phyloP scores from a whole-genome alignment of 768 basidiomycete genomes.

The Phaffia tasmanica region DNA sequence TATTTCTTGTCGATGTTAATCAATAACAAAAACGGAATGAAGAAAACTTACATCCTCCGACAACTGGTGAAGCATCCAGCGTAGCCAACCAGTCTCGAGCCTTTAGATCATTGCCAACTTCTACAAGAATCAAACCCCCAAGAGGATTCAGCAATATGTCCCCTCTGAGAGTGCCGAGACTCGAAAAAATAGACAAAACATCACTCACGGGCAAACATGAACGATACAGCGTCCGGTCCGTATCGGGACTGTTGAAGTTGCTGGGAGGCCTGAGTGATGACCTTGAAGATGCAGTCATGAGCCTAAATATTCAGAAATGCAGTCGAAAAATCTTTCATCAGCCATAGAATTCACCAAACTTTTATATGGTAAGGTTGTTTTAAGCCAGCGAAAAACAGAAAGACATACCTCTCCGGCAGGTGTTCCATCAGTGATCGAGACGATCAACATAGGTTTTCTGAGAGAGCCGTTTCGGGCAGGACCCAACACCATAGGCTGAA shows the following conservation, averaged over 20 bases:
- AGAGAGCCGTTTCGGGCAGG: slow-evolving; percentile 36
- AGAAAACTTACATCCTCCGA: slow-evolving; percentile 13
- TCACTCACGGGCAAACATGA: slow-evolving; percentile 27
- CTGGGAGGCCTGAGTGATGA: slow-evolving; percentile 33
- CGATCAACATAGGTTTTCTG: slow-evolving; percentile 40
- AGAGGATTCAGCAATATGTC: not conserved
- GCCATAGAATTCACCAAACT: not conserved
- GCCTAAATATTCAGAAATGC: slow-evolving; percentile 8
- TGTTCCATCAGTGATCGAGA: slow-evolving; percentile 33
- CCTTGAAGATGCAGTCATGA: slow-evolving; percentile 31
- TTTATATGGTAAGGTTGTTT: not conserved
- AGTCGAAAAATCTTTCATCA: not conserved
- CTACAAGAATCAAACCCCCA: slow-evolving; percentile 27
- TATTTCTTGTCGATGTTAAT: slow-evolving; percentile 4
- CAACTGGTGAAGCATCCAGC: slow-evolving; percentile 2
- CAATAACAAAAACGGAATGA: not conserved
- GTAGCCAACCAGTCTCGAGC: slow-evolving; percentile 36
- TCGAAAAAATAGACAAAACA: not conserved
- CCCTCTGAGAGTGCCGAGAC: not conserved
- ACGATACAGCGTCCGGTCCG: slow-evolving; percentile 37
- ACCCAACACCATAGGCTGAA: slow-evolving; percentile 39
- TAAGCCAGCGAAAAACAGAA: not conserved
- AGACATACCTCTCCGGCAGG: not conserved
- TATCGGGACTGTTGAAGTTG: slow-evolving; percentile 33
- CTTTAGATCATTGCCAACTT: slow-evolving; percentile 37